Conservation (phyloP, 352 stramenopile genomes). For the Phytophthora hibernalis region DNA sequence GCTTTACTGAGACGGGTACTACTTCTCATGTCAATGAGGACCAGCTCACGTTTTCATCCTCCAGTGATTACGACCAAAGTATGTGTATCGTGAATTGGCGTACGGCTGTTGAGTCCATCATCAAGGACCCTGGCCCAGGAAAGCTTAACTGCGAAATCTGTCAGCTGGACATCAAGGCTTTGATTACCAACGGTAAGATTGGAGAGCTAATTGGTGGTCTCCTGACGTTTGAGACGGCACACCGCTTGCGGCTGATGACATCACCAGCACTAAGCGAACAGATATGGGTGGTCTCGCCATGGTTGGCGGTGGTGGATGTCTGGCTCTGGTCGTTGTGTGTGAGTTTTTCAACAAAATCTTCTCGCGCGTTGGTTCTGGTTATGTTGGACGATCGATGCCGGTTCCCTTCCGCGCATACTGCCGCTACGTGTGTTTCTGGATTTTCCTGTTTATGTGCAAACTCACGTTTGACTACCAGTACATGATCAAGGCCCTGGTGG, state of each 20-base stretch:
- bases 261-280: slow-evolving; percentile 43
- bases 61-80: slow-evolving; percentile 68
- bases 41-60: slow-evolving; percentile 33
- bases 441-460: slow-evolving; percentile 78
- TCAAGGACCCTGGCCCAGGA: slow-evolving; percentile 58
- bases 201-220: slow-evolving; percentile 62
- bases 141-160: slow-evolving; percentile 82
- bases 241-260: slow-evolving; percentile 27
- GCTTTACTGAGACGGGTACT: slow-evolving; percentile 62
- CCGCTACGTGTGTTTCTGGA: slow-evolving; percentile 87
- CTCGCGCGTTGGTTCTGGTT: slow-evolving; percentile 72
- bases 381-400: slow-evolving; percentile 77
- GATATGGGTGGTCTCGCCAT: slow-evolving; percentile 73
- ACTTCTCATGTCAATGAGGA: slow-evolving; percentile 48
- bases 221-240: slow-evolving; percentile 51
- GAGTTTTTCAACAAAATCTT: slow-evolving; percentile 81
- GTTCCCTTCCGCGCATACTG: slow-evolving; percentile 76
- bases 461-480: slow-evolving; percentile 89
- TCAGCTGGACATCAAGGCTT: slow-evolving; percentile 66
- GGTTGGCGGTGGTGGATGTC: slow-evolving; percentile 54
- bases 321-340: slow-evolving; percentile 62
- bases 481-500: slow-evolving; percentile 86
- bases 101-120: slow-evolving; percentile 52
- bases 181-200: slow-evolving; percentile 76
- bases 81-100: slow-evolving; percentile 68